phyloP scores from a whole-genome alignment of 1,139 yeast genomes.

The Suhomyces kunorum region DNA sequence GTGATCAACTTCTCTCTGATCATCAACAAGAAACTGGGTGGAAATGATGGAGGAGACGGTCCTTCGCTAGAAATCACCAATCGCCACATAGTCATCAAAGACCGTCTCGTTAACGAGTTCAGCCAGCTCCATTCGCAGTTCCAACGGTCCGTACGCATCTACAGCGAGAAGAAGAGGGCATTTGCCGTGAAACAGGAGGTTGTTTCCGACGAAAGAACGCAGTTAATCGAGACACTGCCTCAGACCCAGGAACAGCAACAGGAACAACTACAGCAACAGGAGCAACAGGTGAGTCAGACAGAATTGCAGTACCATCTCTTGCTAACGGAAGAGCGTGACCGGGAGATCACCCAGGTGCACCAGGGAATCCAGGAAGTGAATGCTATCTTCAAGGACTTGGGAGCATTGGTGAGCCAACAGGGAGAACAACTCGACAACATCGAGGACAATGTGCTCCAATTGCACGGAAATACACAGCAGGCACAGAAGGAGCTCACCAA shows the following conservation, averaged over 20 bases:
- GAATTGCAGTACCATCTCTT: constrained; percentile 75
- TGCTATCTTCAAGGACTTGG: constrained; percentile 78
- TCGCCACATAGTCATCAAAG: constrained; percentile 43
- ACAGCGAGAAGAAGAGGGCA: constrained; percentile 35
- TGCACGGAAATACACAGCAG: constrained; percentile 66
- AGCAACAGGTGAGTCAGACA: constrained; percentile 50
- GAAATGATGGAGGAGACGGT: constrained; percentile 1
- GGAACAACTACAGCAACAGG: constrained; percentile 37
- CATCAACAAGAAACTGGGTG: constrained; percentile 34
- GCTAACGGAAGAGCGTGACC: constrained; percentile 69
- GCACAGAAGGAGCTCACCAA: constrained; percentile 69
- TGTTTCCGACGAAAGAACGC: constrained; percentile 28
- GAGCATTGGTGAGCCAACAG: constrained; percentile 75
- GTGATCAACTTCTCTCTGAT: constrained; percentile 34
- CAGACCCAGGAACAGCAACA: constrained; percentile 27
- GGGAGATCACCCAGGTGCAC: constrained; percentile 70
- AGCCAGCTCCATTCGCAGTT: constrained; percentile 41
- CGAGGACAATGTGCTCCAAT: constrained; percentile 70
- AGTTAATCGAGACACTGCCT: constrained; percentile 23
- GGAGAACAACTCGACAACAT: constrained; percentile 82
- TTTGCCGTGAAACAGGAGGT: constrained; percentile 23
- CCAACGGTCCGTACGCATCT: constrained; percentile 28
- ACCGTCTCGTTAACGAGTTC: constrained; percentile 39
- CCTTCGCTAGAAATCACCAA: constrained; percentile 30
- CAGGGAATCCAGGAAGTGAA: constrained; percentile 83